Conservation (phyloP, 2,329 filamentous ascomycete species). For the Fusarium sarcochroum region DNA sequence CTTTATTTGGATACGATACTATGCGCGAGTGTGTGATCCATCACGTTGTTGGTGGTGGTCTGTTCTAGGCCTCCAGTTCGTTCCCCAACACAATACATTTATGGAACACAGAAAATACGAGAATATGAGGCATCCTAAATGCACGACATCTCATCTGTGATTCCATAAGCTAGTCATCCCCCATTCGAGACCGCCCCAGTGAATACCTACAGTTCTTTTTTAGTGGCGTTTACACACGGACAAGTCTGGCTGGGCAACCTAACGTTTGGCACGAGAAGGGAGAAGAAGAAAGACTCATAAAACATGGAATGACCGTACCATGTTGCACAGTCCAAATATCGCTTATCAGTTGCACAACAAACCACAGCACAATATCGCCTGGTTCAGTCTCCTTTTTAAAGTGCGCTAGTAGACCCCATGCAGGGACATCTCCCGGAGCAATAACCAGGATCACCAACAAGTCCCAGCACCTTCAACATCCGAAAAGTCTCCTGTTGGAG, state of each 20-base stretch:
- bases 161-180: neutral
- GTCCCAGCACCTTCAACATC: neutral
- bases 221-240: conserved; percentile 13
- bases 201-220: neutral
- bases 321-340: conserved; percentile 1
- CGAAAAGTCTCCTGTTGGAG: conserved; percentile 18
- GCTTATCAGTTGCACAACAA: conserved; percentile 6
- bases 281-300: neutral
- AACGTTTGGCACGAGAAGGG: conserved; percentile 5
- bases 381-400: conserved; percentile 27
- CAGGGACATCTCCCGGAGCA: conserved; percentile 29
- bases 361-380: conserved; percentile 10
- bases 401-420: conserved; percentile 18
- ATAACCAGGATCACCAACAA: conserved; percentile 1
- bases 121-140: conserved; percentile 10
- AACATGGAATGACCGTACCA: conserved; percentile 3
- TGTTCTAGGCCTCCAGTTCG: conserved; percentile 14
- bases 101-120: conserved; percentile 18
- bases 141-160: conserved; percentile 8
- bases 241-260: conserved; percentile 21
- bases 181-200: neutral
- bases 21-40: conserved; percentile 13
- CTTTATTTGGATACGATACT: conserved; percentile 40
- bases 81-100: conserved; percentile 2
- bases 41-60: conserved; percentile 22